Evolutionary conservation across 495 filamentous ascomycete species (phyloP).

Genomic region (Lepraria neglecta): DNA sequence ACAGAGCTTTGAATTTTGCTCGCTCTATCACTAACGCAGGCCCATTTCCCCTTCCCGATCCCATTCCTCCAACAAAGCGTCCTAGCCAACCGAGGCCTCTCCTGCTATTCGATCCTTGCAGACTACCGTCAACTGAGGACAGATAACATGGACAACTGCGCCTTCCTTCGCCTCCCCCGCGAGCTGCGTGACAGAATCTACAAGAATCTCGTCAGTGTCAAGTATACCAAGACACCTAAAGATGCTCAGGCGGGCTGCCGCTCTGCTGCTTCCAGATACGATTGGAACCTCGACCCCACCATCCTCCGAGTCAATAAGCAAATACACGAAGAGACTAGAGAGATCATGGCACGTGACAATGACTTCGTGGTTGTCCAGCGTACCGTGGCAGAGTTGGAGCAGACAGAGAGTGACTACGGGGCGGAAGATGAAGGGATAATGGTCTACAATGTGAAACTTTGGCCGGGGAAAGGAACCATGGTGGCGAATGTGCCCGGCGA

Average conservation of each 20-base stretch:
- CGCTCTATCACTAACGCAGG: neutral
- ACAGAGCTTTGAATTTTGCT: neutral
- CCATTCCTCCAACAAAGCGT: neutral
- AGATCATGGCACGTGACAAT: constrained; percentile 9
- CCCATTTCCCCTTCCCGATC: neutral
- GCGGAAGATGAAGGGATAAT: neutral
- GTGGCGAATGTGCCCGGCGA: constrained; percentile 9
- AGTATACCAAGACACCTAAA: constrained; percentile 12
- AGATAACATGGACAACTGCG: constrained; percentile 1
- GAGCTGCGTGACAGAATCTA: constrained; percentile 13
- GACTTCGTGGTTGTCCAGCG: constrained; percentile 6
- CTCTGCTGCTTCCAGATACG: constrained; percentile 3
- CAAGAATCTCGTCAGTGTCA: constrained; percentile 9
- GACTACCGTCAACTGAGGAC: neutral
- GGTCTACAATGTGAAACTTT: constrained; percentile 10
- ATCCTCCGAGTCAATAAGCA: no score
- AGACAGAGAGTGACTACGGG: neutral
- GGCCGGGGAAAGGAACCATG: constrained; percentile 12
- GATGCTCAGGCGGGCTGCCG: neutral
- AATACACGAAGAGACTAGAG: neutral
- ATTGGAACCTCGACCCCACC: constrained; percentile 12
- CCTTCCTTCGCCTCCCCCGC: constrained; percentile 15
- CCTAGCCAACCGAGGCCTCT: neutral
- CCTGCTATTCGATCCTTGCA: neutral
- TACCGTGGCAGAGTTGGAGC: neutral